A percentile compares a stretch with the other conserved stretches of the same genome.
Evolutionary conservation across 2,329 filamentous ascomycete species (phyloP).

Genomic region (Alternaria sp.): DNA sequence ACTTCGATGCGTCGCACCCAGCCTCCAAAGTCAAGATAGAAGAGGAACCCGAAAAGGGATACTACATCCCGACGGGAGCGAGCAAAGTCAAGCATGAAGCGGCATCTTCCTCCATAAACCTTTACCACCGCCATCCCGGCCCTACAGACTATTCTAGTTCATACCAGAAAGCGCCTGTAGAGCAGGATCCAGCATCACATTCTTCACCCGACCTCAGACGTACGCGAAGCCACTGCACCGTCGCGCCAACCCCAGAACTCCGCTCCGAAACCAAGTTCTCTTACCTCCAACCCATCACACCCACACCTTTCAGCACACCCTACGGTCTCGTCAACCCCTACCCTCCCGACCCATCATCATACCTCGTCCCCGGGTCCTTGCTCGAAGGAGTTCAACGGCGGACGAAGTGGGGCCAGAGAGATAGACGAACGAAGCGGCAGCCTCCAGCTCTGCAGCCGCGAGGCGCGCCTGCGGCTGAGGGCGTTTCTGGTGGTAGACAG

Average conservation of each 20-base stretch:
- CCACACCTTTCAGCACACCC: constrained; percentile 76
- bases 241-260: constrained; percentile 58
- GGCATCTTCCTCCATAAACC: background rate
- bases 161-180: background rate
- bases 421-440: background rate
- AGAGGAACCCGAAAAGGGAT: background rate
- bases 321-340: background rate
- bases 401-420: background rate
- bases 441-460: background rate
- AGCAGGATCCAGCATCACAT: background rate
- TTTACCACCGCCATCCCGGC: background rate
- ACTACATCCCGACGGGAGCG: background rate
- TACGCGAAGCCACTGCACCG: constrained; percentile 40
- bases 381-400: background rate
- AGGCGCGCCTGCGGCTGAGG: background rate
- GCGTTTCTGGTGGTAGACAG: background rate
- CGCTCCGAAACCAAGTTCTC: constrained; percentile 73
- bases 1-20: background rate
- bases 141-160: background rate
- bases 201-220: background rate
- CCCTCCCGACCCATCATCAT: background rate
- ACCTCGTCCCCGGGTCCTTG: background rate
- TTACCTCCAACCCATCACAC: constrained; percentile 67
- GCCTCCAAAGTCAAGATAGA: background rate
- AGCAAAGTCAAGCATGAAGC: background rate